Evolutionary conservation across 352 stramenopile species (phyloP), one percentile per base, ranked within the genome.

Genomic region (Pythium aquatile): DNA sequence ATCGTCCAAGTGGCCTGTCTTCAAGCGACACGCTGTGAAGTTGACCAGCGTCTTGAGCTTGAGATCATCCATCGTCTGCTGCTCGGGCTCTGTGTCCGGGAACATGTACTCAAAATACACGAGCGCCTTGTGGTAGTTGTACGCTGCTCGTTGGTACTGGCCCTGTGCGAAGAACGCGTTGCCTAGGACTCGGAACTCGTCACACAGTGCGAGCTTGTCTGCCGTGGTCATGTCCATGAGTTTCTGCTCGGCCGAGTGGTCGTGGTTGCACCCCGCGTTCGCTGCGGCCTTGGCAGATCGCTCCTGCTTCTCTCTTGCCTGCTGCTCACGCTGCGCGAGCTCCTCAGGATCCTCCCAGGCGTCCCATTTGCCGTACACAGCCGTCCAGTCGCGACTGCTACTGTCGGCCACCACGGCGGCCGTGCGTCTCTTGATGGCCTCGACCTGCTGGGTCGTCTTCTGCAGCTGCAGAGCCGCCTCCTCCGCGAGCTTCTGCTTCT

Each of bases 81-180:
- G 75, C 32, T 93, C 86, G 2, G 61, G 72, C 1, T 89, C 72
- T 0, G 73, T 81, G 42, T 95, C 86, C 2, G 79, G 73, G 54
- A 95, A 95, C 16, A 95, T 72, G 64, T 95, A 95, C 72, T 95
- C 86, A 69, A 95, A 95, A 60, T 93, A 92, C 48, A 93, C 77
- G 24, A 95, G 74, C 40, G 86, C 84, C 55, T 83, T 83, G 70
- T 95, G 85, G 65, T 92, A 95, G 55, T 93, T 78, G 55, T 83
- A 93, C 13, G 82, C 81, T 0, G 86, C 86, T 65, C 84, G 81
- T 59, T 93, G 83, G 61, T 84, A 93, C 74, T 95, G 84, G 2
- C 84, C 86, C 46, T 95, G 84, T 40, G 70, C 66, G 62, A 90
- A 93, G 67, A 95, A 93, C 28, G 71, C 61, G 55, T 92, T 93